Conservation (phyloP, 2,329 filamentous ascomycete genomes). For the Cladorrhinum sp. region DNA sequence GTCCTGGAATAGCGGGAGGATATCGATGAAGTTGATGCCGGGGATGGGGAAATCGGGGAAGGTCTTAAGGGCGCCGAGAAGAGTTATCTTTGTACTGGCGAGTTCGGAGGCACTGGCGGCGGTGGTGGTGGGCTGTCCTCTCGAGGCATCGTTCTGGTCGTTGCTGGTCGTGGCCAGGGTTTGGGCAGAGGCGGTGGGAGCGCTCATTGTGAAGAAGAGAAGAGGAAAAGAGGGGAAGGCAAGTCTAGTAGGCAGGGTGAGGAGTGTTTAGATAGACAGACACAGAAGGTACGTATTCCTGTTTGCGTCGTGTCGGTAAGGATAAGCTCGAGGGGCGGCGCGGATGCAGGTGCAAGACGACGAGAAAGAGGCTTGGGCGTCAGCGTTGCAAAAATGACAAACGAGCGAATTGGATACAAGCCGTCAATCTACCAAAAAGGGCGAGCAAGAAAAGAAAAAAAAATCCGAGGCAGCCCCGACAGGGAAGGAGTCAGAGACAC, state of each 20-base stretch:
- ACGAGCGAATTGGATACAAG: slow-evolving; percentile 24
- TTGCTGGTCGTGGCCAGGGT: slow-evolving; percentile 24
- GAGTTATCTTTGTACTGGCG: slow-evolving; percentile 68
- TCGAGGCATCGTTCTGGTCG: slow-evolving; percentile 52
- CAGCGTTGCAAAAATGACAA: slow-evolving; percentile 24
- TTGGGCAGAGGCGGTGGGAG: slow-evolving; percentile 28
- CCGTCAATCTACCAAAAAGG: slow-evolving; percentile 18
- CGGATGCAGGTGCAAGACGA: slow-evolving; percentile 7
- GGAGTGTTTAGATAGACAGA: slow-evolving; percentile 23
- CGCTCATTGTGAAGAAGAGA: slow-evolving; percentile 37
- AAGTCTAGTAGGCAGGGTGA: slow-evolving; percentile 30
- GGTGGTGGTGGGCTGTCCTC: slow-evolving; percentile 62
- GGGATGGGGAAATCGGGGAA: slow-evolving; percentile 89
- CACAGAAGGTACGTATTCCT: slow-evolving; percentile 12
- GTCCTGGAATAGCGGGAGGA: slow-evolving; percentile 90
- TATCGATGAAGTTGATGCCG: slow-evolving; percentile 96
- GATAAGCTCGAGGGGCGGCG: slow-evolving; percentile 6
- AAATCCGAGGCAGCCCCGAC: slow-evolving; percentile 19
- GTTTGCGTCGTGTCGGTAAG: not conserved
- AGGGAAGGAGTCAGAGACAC: slow-evolving; percentile 19
- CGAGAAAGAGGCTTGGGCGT: slow-evolving; percentile 22
- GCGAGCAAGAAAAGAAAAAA: slow-evolving; percentile 15
- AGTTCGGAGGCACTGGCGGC: slow-evolving; percentile 61
- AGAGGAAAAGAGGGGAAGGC: slow-evolving; percentile 28
- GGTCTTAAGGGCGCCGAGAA: slow-evolving; percentile 70